Evolutionary conservation across 164 flowering plant genomes (phyloP).

Genomic region (Stephania japonica): DNA sequence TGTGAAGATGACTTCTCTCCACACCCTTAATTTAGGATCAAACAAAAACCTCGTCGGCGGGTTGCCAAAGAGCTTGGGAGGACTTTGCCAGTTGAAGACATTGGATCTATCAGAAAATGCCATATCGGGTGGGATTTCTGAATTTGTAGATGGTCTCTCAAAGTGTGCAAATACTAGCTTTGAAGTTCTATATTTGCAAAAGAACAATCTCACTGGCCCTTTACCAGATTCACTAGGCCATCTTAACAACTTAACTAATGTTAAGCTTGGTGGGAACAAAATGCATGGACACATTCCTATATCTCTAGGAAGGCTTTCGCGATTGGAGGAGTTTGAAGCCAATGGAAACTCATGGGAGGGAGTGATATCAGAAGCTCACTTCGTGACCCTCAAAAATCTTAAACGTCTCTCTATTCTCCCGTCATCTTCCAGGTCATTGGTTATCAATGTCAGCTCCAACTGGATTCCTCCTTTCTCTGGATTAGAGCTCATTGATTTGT

Average conservation of each 20-base stretch:
- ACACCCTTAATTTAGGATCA: not conserved
- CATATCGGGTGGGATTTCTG: not conserved
- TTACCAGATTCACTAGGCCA: not conserved
- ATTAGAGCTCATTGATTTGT: not conserved
- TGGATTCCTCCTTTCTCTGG: slow-evolving; percentile 10
- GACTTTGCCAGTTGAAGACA: slow-evolving; percentile 5
- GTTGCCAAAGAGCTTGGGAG: slow-evolving; percentile 1
- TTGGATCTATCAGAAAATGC: not conserved
- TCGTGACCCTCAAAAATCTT: slow-evolving; percentile 1
- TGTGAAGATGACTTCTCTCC: not conserved
- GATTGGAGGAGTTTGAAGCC: not conserved
- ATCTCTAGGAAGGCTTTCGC: not conserved
- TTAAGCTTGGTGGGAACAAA: not conserved
- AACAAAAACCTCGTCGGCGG: not conserved
- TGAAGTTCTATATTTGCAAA: not conserved
- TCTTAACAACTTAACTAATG: not conserved
- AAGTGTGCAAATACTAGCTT: not conserved
- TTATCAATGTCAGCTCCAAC: not conserved
- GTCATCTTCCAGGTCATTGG: not conserved
- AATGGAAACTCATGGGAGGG: slow-evolving; percentile 4
- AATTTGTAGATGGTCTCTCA: slow-evolving; percentile 1
- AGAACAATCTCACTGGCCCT: not conserved
- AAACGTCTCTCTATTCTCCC: not conserved
- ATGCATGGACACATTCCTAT: slow-evolving; percentile 3
- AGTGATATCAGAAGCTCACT: slow-evolving; percentile 5